These are phyloP conservation scores for Capsicum chinense DNA, from an alignment of 257 asterid genomes.

Conservation along the genomic window DNA sequence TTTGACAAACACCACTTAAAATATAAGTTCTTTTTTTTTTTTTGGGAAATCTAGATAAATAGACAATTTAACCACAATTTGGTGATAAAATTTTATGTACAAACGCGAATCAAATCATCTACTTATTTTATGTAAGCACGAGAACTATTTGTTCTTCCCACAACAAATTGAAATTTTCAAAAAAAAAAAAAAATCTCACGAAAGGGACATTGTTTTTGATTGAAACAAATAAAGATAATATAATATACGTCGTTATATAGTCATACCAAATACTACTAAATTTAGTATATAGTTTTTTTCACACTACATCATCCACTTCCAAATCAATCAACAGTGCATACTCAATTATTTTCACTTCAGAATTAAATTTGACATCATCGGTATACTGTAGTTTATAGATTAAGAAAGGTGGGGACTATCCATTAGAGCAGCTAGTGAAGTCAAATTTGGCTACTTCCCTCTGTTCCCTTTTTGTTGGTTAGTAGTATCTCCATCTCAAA, in stretches of 20 bases:
- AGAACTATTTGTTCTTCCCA: no score
- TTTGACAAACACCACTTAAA: no score
- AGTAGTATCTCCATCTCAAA: not conserved
- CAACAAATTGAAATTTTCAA: no score
- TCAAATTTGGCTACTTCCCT: not conserved
- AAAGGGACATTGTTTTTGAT: not conserved
- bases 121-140: not conserved
- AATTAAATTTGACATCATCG: not conserved
- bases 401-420: not conserved
- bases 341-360: not conserved
- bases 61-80: not conserved
- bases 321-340: not conserved
- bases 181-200: no score
- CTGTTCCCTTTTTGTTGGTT: not conserved
- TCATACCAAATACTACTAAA: not conserved
- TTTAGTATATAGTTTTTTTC: not conserved
- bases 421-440: not conserved
- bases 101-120: not conserved
- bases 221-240: not conserved
- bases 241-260: not conserved
- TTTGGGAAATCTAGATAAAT: no score
- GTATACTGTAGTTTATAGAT: not conserved
- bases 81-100: not conserved
- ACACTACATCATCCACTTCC: conserved; percentile 8
- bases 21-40: not conserved